Base-by-base conservation (phyloP, 176 grass and related monocot genomes). In the Aegilops umbellulata region DNA sequence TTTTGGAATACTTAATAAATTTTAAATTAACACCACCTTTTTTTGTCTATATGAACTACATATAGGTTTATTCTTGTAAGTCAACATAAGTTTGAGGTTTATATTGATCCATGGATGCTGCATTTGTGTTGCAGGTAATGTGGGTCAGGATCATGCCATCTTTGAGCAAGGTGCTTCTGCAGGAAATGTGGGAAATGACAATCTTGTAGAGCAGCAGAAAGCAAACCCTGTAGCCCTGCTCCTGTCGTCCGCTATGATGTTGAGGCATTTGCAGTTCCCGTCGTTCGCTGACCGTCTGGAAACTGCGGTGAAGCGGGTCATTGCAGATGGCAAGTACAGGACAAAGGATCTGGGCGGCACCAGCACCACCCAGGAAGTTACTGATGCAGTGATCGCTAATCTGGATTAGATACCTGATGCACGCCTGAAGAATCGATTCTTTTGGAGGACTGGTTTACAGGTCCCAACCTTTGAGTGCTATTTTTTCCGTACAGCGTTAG, bases 81-180 rank as follows among this genome's bases (percentile, higher is more conserved):
- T 23, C 8, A 29, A 3, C 41, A 27, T 39, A 41, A 26, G 36
- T 76, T 80, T 41, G 51, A 57, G 64, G 30, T 57, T 2, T 79
- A 71, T 49, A 71, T 49, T 90, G 64, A 73, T 79, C 7, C 10
- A 82, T 30, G n/a, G 57, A 42, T 13, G 26, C 11, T 69, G n/a
- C 69, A 53, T 84, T 84, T 76, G 9, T 69, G 23, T 79, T 87
- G 5, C 78, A 98, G 95, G 95, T 49, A 98, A 98, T 79, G 95
- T 98, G 41, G 95, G 95, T 68, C 95, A 95, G 80, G 93, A 98
- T 69, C 92, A 98, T 86, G 95, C 95, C 0, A 74, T 98, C 79
- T 98, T 98, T 12, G 95, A 98, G 91, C 95, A 98, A 92, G 95
- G 95, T 78, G 95, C 95, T 85, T 98, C 95, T 20, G 91, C 95